phyloP scores from a whole-genome alignment of 805 yeast genomes.

The Schwanniomyces vanrijiae region DNA sequence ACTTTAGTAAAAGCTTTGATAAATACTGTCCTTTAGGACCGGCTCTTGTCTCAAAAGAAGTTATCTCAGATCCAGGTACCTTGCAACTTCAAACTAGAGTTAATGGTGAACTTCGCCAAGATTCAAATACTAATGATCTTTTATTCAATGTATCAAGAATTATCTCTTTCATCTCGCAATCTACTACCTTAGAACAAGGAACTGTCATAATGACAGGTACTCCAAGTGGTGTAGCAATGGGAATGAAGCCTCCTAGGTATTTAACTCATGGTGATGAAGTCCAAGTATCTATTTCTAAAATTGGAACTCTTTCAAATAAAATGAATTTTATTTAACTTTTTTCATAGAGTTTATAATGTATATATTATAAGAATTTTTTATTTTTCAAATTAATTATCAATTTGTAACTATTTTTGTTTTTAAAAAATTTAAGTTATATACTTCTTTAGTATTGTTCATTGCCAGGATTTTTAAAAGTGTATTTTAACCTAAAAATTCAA shows the following conservation, averaged over 20 bases:
- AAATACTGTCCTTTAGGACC: slow-evolving; percentile 62
- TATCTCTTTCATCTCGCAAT: slow-evolving; percentile 49
- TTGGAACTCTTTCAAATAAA: slow-evolving; percentile 2
- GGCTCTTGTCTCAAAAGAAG: slow-evolving; percentile 39
- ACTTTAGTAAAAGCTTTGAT: slow-evolving; percentile 53
- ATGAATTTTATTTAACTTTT: not conserved
- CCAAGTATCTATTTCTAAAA: not conserved
- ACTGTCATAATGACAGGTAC: slow-evolving; percentile 58
- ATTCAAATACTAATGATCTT: slow-evolving; percentile 47
- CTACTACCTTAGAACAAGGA: slow-evolving; percentile 53
- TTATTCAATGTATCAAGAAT: slow-evolving; percentile 45
- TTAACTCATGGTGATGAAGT: not conserved
- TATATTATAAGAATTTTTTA: too few species aligned
- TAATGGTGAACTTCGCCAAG: slow-evolving; percentile 50
- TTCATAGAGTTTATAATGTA: not conserved
- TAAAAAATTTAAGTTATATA: too few species aligned
- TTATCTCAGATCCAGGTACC: slow-evolving; percentile 30
- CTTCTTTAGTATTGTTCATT: too few species aligned
- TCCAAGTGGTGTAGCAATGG: slow-evolving; percentile 31
- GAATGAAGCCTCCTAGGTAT: slow-evolving; percentile 14
- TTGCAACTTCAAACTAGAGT: slow-evolving; percentile 40
- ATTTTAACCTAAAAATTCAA: too few species aligned
- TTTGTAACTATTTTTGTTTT: too few species aligned
- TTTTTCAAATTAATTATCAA: too few species aligned
- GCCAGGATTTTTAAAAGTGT: too few species aligned